Conservation (phyloP, 768 basidiomycete genomes). For the Tulasnella sp. region DNA sequence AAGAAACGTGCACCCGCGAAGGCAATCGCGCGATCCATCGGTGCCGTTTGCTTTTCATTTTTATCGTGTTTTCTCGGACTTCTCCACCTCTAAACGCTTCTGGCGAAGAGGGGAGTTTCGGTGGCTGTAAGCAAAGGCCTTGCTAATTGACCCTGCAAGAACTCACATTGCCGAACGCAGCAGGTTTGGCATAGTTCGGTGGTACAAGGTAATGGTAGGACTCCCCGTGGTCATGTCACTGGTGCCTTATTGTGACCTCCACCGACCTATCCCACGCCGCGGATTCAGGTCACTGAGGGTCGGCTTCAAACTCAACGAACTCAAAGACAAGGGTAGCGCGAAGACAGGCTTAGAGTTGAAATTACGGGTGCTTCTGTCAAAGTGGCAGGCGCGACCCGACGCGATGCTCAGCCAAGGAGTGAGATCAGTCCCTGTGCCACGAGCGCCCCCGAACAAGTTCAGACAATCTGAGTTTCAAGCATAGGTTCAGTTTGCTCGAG, state of each 20-base stretch:
- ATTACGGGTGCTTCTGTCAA: not conserved
- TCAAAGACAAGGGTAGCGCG: not conserved
- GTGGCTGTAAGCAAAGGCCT: not conserved
- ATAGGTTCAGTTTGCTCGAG: not conserved
- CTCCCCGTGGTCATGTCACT: not conserved
- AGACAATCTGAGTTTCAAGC: not conserved
- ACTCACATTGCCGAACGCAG: not conserved
- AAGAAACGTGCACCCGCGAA: not conserved
- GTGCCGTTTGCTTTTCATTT: not conserved
- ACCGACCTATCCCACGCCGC: not conserved
- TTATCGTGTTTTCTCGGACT: not conserved
- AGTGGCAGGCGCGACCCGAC: not conserved
- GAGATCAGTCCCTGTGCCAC: not conserved
- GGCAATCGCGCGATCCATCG: conserved; percentile 4
- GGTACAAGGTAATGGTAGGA: not conserved
- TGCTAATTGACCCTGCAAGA: not conserved
- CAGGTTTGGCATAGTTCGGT: not conserved
- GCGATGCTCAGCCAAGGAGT: not conserved
- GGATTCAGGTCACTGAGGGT: not conserved
- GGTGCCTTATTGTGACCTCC: not conserved
- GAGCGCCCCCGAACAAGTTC: not conserved
- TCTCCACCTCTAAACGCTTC: not conserved
- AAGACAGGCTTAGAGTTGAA: not conserved
- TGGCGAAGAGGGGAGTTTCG: not conserved
- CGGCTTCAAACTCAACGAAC: not conserved